Conservation (phyloP, 768 basidiomycete genomes). For the Gymnopilus dilepis region DNA sequence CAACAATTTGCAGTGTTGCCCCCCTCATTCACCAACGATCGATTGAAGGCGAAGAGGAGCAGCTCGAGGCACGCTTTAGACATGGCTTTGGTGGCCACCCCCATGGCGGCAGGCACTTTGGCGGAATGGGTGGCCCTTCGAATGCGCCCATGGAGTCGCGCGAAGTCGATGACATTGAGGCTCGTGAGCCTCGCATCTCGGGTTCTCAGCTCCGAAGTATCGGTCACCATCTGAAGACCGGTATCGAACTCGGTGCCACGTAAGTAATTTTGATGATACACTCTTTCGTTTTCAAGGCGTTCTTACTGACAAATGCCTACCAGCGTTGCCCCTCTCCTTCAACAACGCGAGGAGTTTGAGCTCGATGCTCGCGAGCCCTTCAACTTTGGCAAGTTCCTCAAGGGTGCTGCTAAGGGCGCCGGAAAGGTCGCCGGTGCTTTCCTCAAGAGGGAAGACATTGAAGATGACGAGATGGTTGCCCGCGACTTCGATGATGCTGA, state of each 20-base stretch:
- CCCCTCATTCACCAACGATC: not conserved
- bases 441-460: not conserved
- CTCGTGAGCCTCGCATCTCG: not conserved
- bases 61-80: too few relatives aligned
- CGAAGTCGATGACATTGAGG: too few relatives aligned
- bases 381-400: not conserved
- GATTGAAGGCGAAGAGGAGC: not conserved
- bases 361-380: not conserved
- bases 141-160: too few relatives aligned
- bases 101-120: too few relatives aligned
- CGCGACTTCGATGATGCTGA: not conserved
- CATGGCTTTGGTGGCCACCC: too few relatives aligned
- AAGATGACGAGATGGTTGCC: not conserved
- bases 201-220: not conserved
- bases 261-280: not conserved
- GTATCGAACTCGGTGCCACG: not conserved
- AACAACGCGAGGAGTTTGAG: not conserved
- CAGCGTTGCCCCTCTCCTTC: not conserved
- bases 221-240: not conserved
- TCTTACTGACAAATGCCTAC: not conserved
- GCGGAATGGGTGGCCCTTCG: too few relatives aligned
- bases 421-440: not conserved
- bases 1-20: not conserved
- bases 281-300: not conserved
- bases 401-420: not conserved